Percentiles rank a stretch among this genome's conserved stretches.
These are phyloP conservation scores for Carex kokanica DNA, from an alignment of 176 grass and related monocot genomes.

Conservation along the genomic window DNA sequence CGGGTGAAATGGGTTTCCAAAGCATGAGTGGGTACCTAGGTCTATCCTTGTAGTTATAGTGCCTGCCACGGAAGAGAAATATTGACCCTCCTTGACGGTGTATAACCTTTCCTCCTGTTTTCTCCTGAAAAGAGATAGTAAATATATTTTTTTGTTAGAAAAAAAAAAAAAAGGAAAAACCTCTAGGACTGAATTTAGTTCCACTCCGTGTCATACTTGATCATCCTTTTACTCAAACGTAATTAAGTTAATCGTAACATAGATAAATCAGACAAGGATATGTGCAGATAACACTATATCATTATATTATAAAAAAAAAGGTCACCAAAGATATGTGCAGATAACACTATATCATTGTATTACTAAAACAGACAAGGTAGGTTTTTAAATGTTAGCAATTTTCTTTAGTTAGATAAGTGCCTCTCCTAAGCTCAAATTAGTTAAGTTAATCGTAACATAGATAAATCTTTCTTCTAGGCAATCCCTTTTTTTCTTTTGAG, in stretches of 20 bases:
- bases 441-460: not conserved
- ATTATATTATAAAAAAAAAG: too few species aligned
- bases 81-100: slow-evolving; percentile 65
- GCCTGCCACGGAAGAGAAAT: slow-evolving; percentile 88
- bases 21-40: slow-evolving; percentile 92
- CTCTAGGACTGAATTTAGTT: not conserved
- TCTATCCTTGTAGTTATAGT: slow-evolving; percentile 72
- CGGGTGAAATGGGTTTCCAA: slow-evolving; percentile 68
- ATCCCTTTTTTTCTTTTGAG: too few species aligned
- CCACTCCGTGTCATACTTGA: not conserved
- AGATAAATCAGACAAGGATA: too few species aligned
- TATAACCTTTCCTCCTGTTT: slow-evolving; percentile 87
- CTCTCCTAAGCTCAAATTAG: not conserved
- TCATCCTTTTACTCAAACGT: not conserved
- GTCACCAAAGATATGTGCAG: slow-evolving; percentile 3
- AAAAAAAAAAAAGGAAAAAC: not conserved
- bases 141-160: not conserved
- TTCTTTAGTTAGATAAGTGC: not conserved
- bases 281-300: too few species aligned
- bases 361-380: not conserved
- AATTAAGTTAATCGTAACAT: too few species aligned
- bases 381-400: not conserved
- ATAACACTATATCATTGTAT: not conserved
- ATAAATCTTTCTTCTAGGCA: not conserved
- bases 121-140: slow-evolving; percentile 49